Evolutionary conservation across 805 yeast genomes (phyloP).

Genomic region (Metschnikowia proteae): DNA sequence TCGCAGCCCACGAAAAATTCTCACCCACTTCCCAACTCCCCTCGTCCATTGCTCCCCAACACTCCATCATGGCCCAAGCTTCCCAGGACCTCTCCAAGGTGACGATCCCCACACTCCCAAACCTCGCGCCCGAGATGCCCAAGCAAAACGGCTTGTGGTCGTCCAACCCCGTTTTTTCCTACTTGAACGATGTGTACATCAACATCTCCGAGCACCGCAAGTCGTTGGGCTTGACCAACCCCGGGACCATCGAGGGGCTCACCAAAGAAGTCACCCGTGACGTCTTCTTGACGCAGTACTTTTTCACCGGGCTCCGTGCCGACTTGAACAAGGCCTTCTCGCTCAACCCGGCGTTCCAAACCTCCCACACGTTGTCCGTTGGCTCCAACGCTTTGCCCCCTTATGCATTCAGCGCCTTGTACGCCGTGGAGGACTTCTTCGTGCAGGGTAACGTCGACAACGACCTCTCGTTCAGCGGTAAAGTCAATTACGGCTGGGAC

Average conservation of each 20-base stretch:
- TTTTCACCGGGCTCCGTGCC: constrained; percentile 94
- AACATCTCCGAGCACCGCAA: constrained; percentile 74
- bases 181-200: constrained; percentile 70
- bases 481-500: constrained; percentile 89
- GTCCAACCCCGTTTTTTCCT: constrained; percentile 77
- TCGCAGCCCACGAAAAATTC: constrained; percentile 4
- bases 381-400: constrained; percentile 86
- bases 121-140: constrained; percentile 50
- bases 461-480: constrained; percentile 79
- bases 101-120: constrained; percentile 54
- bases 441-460: constrained; percentile 91
- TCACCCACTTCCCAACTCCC: background rate
- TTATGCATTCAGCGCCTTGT: constrained; percentile 86
- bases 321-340: constrained; percentile 90
- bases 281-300: constrained; percentile 83
- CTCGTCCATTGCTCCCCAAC: background rate
- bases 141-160: constrained; percentile 65
- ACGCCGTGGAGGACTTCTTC: constrained; percentile 79
- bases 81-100: constrained; percentile 52
- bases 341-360: constrained; percentile 93
- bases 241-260: constrained; percentile 92
- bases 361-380: constrained; percentile 86
- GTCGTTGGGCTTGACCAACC: constrained; percentile 78
- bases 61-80: constrained; percentile 14
- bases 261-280: constrained; percentile 92